phyloP scores from a whole-genome alignment of 495 filamentous ascomycete species.

The Apodospora peruviana region DNA sequence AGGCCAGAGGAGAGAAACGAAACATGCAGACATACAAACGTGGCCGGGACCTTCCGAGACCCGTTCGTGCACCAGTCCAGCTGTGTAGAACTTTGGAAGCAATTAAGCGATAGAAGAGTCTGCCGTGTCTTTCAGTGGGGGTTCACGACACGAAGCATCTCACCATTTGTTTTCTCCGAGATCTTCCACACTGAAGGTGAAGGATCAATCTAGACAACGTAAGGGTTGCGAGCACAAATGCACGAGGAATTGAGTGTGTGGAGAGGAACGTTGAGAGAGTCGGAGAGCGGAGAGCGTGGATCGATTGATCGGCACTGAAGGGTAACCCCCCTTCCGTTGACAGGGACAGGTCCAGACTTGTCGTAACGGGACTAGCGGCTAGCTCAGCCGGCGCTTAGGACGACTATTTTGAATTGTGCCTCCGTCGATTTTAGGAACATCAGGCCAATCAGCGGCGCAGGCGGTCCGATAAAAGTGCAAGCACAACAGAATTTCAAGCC shows the following conservation, averaged over 20 bases:
- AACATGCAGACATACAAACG: not conserved
- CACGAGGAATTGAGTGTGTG: too few relatives aligned
- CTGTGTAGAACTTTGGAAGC: too few relatives aligned
- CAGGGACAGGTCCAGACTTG: not conserved
- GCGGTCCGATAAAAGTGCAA: slow-evolving; percentile 12
- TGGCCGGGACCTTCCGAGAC: not conserved
- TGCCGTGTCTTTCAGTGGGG: too few relatives aligned
- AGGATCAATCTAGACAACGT: too few relatives aligned
- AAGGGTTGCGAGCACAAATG: too few relatives aligned
- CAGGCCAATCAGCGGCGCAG: slow-evolving; percentile 19
- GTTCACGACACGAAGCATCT: too few relatives aligned
- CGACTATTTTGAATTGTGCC: slow-evolving; percentile 15
- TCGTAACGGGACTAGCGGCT: slow-evolving; percentile 17
- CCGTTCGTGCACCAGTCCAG: not conserved
- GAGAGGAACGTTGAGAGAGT: not conserved
- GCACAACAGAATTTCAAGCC: slow-evolving; percentile 29
- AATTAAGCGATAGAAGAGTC: not conserved
- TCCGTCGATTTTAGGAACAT: slow-evolving; percentile 3
- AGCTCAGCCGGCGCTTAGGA: slow-evolving; percentile 27
- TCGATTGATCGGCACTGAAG: not conserved
- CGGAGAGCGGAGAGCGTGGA: not conserved
- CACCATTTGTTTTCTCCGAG: too few relatives aligned
- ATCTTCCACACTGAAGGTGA: too few relatives aligned
- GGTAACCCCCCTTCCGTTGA: not conserved
- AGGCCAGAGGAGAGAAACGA: not conserved